A percentile compares a stretch with the other conserved stretches of the same genome.
These are phyloP conservation scores for Epichloe coenophiala DNA, from an alignment of 2,329 filamentous ascomycete genomes.

Conservation along the genomic window DNA sequence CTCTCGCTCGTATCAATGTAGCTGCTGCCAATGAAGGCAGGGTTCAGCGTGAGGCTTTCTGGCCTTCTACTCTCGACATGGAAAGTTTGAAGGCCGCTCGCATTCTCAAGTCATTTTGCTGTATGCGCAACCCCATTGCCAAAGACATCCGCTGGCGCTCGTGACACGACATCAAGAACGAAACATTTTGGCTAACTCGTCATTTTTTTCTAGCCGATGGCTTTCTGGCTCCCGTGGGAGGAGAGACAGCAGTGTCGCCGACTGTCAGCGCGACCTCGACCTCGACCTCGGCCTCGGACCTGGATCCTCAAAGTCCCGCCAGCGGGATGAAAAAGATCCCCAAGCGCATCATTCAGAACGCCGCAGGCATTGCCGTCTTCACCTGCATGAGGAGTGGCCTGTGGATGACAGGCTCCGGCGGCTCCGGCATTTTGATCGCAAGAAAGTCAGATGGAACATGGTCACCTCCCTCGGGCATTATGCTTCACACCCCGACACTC, in stretches of 20 bases:
- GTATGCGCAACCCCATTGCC: slow-evolving; percentile 26
- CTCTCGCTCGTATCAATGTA: slow-evolving; percentile 21
- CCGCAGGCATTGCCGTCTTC: slow-evolving; percentile 83
- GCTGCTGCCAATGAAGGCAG: slow-evolving; percentile 19
- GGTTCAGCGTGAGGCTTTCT: slow-evolving; percentile 53
- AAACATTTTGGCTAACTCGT: slow-evolving; percentile 2
- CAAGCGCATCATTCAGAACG: slow-evolving; percentile 70
- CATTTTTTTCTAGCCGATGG: slow-evolving; percentile 33
- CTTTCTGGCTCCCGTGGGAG: slow-evolving; percentile 34
- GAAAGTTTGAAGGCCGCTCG: slow-evolving; percentile 86
- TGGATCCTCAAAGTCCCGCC: slow-evolving; percentile 32
- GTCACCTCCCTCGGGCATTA: slow-evolving; percentile 82
- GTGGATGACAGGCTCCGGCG: slow-evolving; percentile 83
- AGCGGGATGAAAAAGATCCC: slow-evolving; percentile 70
- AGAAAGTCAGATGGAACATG: slow-evolving; percentile 76
- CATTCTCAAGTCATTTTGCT: slow-evolving; percentile 83
- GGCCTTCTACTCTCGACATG: slow-evolving; percentile 72
- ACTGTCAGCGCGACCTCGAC: slow-evolving; percentile 10
- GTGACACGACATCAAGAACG: not conserved
- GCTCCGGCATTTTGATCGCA: slow-evolving; percentile 75
- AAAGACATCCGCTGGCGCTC: not conserved
- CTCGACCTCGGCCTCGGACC: slow-evolving; percentile 13
- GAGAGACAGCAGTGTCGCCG: not conserved
- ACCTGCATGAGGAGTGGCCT: slow-evolving; percentile 90
- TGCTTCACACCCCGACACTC: slow-evolving; percentile 77